phyloP scores from a whole-genome alignment of 1,284 basidiomycete genomes.

The Melampsora americana region DNA sequence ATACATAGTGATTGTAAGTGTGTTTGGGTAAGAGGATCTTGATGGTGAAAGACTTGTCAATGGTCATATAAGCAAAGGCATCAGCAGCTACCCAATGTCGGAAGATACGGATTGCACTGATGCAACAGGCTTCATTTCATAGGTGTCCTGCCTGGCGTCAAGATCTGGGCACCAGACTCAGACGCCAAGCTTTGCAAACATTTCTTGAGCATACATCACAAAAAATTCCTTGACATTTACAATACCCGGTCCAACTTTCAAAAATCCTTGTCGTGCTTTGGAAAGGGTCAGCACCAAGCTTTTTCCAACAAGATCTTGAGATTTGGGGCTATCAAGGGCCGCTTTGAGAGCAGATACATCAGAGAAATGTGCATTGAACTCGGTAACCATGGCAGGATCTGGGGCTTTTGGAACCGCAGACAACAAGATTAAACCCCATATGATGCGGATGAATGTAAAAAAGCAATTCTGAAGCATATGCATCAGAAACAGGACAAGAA shows the following conservation, averaged over 20 bases:
- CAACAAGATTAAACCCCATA: neutral
- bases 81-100: neutral
- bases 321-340: neutral
- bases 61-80: conserved; percentile 13
- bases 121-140: conserved; percentile 5
- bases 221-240: conserved; percentile 7
- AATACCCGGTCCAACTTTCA: conserved; percentile 2
- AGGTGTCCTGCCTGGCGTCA: neutral
- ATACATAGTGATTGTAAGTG: conserved; percentile 19
- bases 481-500: neutral
- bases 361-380: conserved; percentile 1
- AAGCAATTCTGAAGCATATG: neutral
- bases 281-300: neutral
- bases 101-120: conserved; percentile 9
- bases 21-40: neutral
- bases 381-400: neutral
- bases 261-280: neutral
- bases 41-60: neutral
- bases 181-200: conserved; percentile 8
- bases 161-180: neutral
- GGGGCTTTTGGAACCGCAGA: neutral
- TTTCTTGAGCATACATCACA: neutral
- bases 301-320: neutral
- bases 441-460: neutral
- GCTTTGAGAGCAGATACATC: neutral